A percentile compares a stretch with the other conserved stretches of the same genome.
Evolutionary conservation across 2,329 filamentous ascomycete species (phyloP).

Genomic region (Botrytis hyacinthi): DNA sequence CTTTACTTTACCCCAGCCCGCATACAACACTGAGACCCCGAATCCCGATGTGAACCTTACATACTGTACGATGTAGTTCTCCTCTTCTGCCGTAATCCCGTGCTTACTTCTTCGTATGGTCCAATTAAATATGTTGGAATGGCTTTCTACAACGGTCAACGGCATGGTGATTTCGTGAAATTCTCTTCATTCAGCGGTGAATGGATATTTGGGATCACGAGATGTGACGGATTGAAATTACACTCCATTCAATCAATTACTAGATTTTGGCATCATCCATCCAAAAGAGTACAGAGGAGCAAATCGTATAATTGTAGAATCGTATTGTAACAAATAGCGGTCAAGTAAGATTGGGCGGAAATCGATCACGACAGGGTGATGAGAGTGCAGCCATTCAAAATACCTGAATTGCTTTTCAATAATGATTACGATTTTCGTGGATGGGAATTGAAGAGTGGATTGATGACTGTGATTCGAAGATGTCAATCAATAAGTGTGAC

Average conservation of each 20-base stretch:
- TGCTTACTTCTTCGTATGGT: not conserved
- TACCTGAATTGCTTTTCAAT: not conserved
- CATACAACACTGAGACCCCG: not conserved
- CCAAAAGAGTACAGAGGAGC: not conserved
- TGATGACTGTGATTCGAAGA: constrained; percentile 18
- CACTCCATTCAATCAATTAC: constrained; percentile 7
- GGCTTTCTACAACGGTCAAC: constrained; percentile 6
- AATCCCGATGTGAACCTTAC: constrained; percentile 10
- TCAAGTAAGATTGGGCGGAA: constrained; percentile 38
- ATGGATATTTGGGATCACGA: constrained; percentile 16
- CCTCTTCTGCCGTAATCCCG: constrained; percentile 13
- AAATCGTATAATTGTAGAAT: constrained; percentile 24
- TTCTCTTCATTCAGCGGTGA: constrained; percentile 6
- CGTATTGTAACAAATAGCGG: constrained; percentile 32
- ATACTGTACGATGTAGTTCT: constrained; percentile 5
- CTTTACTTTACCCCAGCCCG: constrained; percentile 14
- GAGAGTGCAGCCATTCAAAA: constrained; percentile 15
- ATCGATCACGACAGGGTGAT: constrained; percentile 20
- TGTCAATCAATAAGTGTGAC: constrained; percentile 21
- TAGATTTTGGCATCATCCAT: not conserved
- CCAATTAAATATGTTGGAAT: not conserved
- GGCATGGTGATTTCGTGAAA: constrained; percentile 12
- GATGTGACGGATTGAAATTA: constrained; percentile 9
- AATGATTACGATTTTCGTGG: constrained; percentile 17
- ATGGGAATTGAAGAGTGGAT: constrained; percentile 12